Base-by-base conservation (phyloP, 73 alveolate species). In the Breviolum minutum region DNA sequence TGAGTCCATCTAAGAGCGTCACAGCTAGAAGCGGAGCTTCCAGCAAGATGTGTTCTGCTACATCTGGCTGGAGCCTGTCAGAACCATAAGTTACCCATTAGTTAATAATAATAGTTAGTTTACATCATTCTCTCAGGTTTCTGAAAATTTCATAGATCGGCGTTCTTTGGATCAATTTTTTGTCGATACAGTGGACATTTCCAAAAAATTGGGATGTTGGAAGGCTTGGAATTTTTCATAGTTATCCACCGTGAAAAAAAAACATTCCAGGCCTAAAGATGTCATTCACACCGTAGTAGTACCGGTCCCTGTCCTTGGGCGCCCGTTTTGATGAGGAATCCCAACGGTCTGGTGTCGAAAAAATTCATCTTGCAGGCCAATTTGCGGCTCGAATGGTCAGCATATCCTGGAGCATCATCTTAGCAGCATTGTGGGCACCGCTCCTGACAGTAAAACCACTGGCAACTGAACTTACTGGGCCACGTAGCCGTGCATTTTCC, bases 381-480 rank as follows among this genome's bases (percentile, higher is more conserved):
- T 63, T 16, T 26, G 26, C 92, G 10, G 92, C 92, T 17, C 92
- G 92, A 63, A 83, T 83, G 40, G 92, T 83, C 48, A 83, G 74
- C 24, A 83, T 83, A 63, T 83, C 92, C 24, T 83, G 92, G 48
- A 83, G 24, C 71, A 83, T 83, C 48, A 71, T 83, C 92, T 54
- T 83, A 68, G 92, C 92, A 6, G 92, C 92, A 5, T 63, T 71
- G 92, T 83, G 92, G 71, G 71, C 60, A 83, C 92, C 92, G 40
- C 92, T 83, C 92, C 92, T 83, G 88, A 22, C 26, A 20, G 79
- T 17, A 76, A 17, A 20, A 54, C 16, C 48, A 19, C 60, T 12
- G 61, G n/a, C n/a, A 40, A 40, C 54, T 40, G 3, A 40, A 40
- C 54, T 40, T 40, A 40, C 54, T 40, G 3, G 3, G 54, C 54